Percentiles rank a stretch among this genome's conserved stretches.
phyloP scores from a whole-genome alignment of 1,139 yeast species.

The Chernovozyma sophiae-reginae region DNA sequence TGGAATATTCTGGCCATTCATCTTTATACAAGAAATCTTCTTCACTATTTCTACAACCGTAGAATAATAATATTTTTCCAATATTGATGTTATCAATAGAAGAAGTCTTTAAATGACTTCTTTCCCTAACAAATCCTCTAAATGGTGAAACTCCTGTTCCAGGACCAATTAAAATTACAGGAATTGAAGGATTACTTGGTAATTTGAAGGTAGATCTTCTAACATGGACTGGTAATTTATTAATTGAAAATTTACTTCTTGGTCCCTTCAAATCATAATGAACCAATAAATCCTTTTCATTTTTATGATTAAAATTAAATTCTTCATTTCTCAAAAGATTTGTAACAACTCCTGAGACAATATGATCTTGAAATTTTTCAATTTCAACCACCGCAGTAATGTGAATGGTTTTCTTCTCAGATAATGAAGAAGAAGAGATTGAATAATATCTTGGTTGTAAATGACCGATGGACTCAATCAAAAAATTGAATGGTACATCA shows the following conservation, averaged over 20 bases:
- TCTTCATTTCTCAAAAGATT: slow-evolving; percentile 78
- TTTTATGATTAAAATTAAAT: slow-evolving; percentile 51
- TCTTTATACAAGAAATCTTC: slow-evolving; percentile 81
- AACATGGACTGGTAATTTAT: slow-evolving; percentile 82
- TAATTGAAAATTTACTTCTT: slow-evolving; percentile 51
- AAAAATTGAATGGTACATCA: slow-evolving; percentile 75
- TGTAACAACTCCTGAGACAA: slow-evolving; percentile 83
- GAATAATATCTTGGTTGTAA: slow-evolving; percentile 95
- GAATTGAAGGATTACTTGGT: slow-evolving; percentile 81
- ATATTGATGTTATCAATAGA: slow-evolving; percentile 50
- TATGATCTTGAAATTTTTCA: slow-evolving; percentile 42
- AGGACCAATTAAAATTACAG: slow-evolving; percentile 92
- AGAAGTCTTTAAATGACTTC: slow-evolving; percentile 35
- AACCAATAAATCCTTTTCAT: slow-evolving; percentile 40
- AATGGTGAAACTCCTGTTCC: slow-evolving; percentile 99
- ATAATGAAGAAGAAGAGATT: slow-evolving; percentile 83
- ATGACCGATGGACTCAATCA: slow-evolving; percentile 76
- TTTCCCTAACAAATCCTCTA: slow-evolving; percentile 88
- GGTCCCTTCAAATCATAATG: slow-evolving; percentile 81
- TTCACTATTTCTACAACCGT: slow-evolving; percentile 72
- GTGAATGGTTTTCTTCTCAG: slow-evolving; percentile 71
- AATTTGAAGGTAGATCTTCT: slow-evolving; percentile 93
- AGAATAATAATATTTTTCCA: slow-evolving; percentile 76
- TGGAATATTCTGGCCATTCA: slow-evolving; percentile 77
- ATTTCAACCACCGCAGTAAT: slow-evolving; percentile 93